phyloP scores from a whole-genome alignment of 108 stramenopile species.

The Tribonema minus region DNA sequence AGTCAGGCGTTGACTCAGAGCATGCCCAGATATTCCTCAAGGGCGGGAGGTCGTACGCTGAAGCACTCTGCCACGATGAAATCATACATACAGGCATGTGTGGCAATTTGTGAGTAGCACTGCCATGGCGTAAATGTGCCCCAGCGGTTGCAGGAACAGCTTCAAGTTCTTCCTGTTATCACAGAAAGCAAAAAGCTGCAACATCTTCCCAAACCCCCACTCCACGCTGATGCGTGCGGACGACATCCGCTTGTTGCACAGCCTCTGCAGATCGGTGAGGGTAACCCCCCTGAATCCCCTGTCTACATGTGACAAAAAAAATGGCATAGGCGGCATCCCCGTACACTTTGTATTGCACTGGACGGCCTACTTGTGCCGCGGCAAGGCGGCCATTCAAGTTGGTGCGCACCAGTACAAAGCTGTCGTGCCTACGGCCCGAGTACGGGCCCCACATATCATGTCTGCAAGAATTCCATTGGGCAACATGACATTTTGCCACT shows the following conservation, averaged over 20 bases:
- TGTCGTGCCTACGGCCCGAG: neutral
- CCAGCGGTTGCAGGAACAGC: too few relatives aligned
- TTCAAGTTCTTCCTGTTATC: too few relatives aligned
- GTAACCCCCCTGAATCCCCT: neutral
- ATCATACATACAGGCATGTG: too few relatives aligned
- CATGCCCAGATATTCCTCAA: too few relatives aligned
- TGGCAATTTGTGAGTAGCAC: too few relatives aligned
- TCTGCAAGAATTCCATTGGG: constrained; percentile 1
- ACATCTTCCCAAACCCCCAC: too few relatives aligned
- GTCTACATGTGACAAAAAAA: neutral
- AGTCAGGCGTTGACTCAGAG: too few relatives aligned
- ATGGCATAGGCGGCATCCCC: constrained; percentile 1
- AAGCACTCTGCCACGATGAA: too few relatives aligned
- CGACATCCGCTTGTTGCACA: neutral
- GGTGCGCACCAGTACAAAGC: neutral
- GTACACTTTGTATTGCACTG: neutral
- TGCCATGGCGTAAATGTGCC: too few relatives aligned
- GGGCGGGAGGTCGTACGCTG: too few relatives aligned
- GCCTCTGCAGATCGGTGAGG: neutral
- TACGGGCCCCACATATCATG: neutral
- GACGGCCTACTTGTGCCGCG: neutral
- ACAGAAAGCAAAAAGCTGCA: too few relatives aligned
- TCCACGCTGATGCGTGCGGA: too few relatives aligned
- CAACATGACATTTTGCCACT: neutral
- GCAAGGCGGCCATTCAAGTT: neutral